Evolutionary conservation across 257 asterid species (phyloP), one percentile per base, ranked within the genome.

Genomic region (Nicotiana tabacum): DNA sequence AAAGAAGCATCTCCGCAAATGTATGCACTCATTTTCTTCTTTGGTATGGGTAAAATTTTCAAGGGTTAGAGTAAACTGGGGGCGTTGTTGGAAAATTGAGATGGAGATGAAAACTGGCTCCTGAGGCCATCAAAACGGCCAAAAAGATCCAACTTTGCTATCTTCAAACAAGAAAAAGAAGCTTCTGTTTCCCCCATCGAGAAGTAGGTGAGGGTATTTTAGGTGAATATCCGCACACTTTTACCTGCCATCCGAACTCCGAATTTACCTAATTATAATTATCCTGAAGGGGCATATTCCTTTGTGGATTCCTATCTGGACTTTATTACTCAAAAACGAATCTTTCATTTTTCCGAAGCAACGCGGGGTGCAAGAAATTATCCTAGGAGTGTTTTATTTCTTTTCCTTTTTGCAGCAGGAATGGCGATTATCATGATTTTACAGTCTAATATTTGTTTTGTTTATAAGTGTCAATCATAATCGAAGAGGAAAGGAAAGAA

Each of bases 71-170:
- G 33, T 15, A 76, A 76, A 48, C 80, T 76, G 80, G 80, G 46
- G 80, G 80, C 80, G 80, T 29, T 76, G 80, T 51, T 76, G 64
- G 29, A 48, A 72, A 76, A 27, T 74, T 27, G 16, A 24, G 18
- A 48, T 48, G 56, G 15, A 48, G 56, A 48, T 74, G n/a, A 35
- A 72, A 74, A 46, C 27, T 13, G 80, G 64, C 46, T 74, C 43
- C 80, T 74, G 64, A 74, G 27, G 35, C 60, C 61, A 12, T 24
- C 32, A 21, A 51, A 51, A 51, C 13, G 57, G 0, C 57, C 57
- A 11, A n/a, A 70, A 70, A 70, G 58, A 70, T 43, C 12, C 27
- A 72, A 72, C 17, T 72, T 48, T 24, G 13, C 7, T 48, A 56
- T 3, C 21, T 18, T 72, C 18, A 48, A 46, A 74, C 15, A 48